Evolutionary conservation across 129 eudicot genomes (phyloP).

Genomic region (Calendula officinalis): DNA sequence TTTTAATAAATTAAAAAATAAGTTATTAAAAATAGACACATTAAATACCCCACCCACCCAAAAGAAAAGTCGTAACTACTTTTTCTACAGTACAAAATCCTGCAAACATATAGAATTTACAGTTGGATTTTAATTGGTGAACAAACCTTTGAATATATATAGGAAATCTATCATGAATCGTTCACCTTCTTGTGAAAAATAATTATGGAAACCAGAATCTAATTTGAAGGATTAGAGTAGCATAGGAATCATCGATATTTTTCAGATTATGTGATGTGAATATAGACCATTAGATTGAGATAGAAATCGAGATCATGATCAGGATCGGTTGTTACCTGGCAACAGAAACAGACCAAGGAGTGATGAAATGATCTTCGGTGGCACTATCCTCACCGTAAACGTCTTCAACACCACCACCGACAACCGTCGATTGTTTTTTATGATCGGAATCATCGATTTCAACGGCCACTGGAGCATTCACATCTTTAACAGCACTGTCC

Average conservation of each 20-base stretch:
- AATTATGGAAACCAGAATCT: neutral
- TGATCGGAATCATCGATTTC: conserved; percentile 19
- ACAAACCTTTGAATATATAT: neutral
- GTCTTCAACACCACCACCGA: conserved; percentile 43
- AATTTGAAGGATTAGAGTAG: conserved; percentile 4
- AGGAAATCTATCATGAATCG: neutral
- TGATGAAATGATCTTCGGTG: conserved; percentile 40
- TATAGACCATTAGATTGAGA: neutral
- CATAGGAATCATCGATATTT: conserved; percentile 29
- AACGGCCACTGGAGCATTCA: conserved; percentile 37
- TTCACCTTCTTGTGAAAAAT: neutral
- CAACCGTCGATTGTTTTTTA: conserved; percentile 17
- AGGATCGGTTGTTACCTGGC: conserved; percentile 25
- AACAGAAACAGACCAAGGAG: conserved; percentile 45
- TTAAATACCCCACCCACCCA: neutral
- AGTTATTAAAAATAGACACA: no score
- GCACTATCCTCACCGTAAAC: conserved; percentile 42
- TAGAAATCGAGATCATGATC: neutral
- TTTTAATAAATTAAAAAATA: no score
- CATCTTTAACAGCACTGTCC: conserved; percentile 33
- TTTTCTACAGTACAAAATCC: neutral
- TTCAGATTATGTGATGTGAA: neutral
- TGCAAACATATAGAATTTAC: conserved; percentile 9
- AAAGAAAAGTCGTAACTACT: neutral
- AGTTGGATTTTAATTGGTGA: no score